phyloP scores from a whole-genome alignment of 2,329 filamentous ascomycete genomes.

The Trichoderma afroharzianum region DNA sequence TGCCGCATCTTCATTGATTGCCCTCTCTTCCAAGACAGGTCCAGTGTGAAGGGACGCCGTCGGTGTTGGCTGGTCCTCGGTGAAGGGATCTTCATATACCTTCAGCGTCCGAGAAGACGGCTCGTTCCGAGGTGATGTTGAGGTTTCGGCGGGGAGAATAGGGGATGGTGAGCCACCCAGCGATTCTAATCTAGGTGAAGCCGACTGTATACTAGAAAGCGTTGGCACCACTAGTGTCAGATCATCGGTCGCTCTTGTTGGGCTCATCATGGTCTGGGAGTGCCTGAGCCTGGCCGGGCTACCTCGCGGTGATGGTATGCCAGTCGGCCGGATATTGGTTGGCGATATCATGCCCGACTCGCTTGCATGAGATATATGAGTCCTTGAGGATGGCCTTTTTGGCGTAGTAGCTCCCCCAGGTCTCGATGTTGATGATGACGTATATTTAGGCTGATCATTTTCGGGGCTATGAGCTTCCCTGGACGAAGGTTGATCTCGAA shows the following conservation, averaged over 20 bases:
- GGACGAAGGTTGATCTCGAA: slow-evolving; percentile 45
- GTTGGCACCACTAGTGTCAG: slow-evolving; percentile 51
- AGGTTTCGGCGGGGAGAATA: slow-evolving; percentile 17
- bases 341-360: slow-evolving; percentile 50
- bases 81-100: slow-evolving; percentile 62
- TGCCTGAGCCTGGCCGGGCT: slow-evolving; percentile 41
- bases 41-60: slow-evolving; percentile 41
- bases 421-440: slow-evolving; percentile 35
- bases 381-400: slow-evolving; percentile 45
- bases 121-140: slow-evolving; percentile 17
- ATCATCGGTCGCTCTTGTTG: slow-evolving; percentile 49
- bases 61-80: slow-evolving; percentile 44
- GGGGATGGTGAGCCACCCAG: slow-evolving; percentile 17
- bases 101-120: slow-evolving; percentile 41
- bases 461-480: slow-evolving; percentile 44
- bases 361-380: slow-evolving; percentile 46
- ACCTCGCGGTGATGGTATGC: slow-evolving; percentile 36
- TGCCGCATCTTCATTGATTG: slow-evolving; percentile 54
- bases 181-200: slow-evolving; percentile 29
- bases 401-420: slow-evolving; percentile 48
- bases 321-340: slow-evolving; percentile 12
- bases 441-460: slow-evolving; percentile 42
- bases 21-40: slow-evolving; percentile 57
- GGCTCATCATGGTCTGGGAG: slow-evolving; percentile 38
- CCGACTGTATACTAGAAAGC: slow-evolving; percentile 36